Evolutionary conservation across 371 early-diverging fungal genomes (phyloP).

Genomic region (Pancytospora epiphaga): DNA sequence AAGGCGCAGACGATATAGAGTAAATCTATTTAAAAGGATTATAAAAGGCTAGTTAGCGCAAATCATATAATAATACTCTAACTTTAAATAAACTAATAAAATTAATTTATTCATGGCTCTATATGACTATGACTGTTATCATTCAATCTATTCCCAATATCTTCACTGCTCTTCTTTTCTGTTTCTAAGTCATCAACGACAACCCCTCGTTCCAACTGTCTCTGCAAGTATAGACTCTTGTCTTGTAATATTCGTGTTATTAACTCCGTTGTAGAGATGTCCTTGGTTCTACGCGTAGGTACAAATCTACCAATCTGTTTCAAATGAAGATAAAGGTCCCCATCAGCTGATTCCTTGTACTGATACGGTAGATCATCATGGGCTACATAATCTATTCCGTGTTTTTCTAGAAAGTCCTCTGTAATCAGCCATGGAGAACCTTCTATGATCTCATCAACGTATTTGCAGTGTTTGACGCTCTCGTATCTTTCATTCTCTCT

Average conservation of each 20-base stretch:
- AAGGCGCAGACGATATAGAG: no score
- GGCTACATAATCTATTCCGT: conserved; percentile 85
- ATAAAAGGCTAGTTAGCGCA: no score
- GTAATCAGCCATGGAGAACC: conserved; percentile 78
- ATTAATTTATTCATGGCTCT: no score
- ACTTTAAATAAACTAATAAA: no score
- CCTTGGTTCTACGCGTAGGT: conserved; percentile 78
- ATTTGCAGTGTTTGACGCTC: conserved; percentile 76
- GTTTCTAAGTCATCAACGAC: no score
- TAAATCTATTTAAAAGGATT: no score
- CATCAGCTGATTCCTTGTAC: conserved; percentile 61
- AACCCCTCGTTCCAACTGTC: conserved; percentile 82
- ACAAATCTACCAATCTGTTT: conserved; percentile 75
- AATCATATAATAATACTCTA: no score
- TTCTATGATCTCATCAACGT: conserved; percentile 80
- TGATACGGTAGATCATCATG: conserved; percentile 86
- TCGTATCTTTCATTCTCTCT: conserved; percentile 74
- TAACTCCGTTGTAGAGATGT: conserved; percentile 79
- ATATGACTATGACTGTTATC: no score
- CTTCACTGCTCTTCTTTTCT: no score
- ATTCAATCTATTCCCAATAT: no score
- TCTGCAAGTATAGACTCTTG: conserved; percentile 76
- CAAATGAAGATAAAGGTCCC: conserved; percentile 81
- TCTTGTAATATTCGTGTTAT: conserved; percentile 85
- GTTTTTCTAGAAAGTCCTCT: conserved; percentile 72